Evolutionary conservation across 805 yeast species (phyloP).

Genomic region (Wickerhamomyces silvicola): DNA sequence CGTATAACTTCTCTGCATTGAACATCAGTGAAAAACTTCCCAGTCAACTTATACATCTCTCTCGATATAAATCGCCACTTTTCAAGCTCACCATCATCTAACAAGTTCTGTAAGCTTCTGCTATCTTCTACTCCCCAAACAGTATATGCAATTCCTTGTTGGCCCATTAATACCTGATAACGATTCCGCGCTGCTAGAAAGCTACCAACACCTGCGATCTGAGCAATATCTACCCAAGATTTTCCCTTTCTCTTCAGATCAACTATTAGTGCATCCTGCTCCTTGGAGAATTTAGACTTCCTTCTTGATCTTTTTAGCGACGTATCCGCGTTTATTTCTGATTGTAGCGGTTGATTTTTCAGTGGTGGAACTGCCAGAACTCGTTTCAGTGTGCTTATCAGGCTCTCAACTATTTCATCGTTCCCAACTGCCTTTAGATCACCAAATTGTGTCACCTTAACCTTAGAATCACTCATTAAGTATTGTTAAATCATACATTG

Average conservation of each 20-base stretch:
- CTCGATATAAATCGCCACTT: slow-evolving; percentile 62
- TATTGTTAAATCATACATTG: too few species aligned
- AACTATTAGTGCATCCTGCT: slow-evolving; percentile 63
- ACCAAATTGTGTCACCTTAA: too few species aligned
- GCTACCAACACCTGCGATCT: slow-evolving; percentile 53
- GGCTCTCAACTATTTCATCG: slow-evolving; percentile 1
- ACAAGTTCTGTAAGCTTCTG: slow-evolving; percentile 38
- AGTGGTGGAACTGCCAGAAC: slow-evolving; percentile 15
- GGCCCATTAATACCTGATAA: slow-evolving; percentile 76
- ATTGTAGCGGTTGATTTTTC: slow-evolving; percentile 26
- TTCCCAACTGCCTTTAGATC: background rate
- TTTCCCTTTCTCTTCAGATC: slow-evolving; percentile 55
- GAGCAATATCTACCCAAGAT: slow-evolving; percentile 71
- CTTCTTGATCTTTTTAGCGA: slow-evolving; percentile 48
- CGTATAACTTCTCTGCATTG: slow-evolving; percentile 52
- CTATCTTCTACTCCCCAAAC: slow-evolving; percentile 58
- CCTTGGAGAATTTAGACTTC: slow-evolving; percentile 61
- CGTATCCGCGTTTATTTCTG: slow-evolving; percentile 34
- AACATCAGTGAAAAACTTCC: slow-evolving; percentile 41
- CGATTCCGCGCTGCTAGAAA: slow-evolving; percentile 71
- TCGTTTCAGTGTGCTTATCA: slow-evolving; percentile 8
- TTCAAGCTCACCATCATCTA: slow-evolving; percentile 66
- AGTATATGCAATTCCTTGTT: slow-evolving; percentile 69
- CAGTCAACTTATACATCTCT: slow-evolving; percentile 48
- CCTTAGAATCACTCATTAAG: too few species aligned